Conservation (phyloP, 208 protist genomes). For the Angomonas deanei region DNA sequence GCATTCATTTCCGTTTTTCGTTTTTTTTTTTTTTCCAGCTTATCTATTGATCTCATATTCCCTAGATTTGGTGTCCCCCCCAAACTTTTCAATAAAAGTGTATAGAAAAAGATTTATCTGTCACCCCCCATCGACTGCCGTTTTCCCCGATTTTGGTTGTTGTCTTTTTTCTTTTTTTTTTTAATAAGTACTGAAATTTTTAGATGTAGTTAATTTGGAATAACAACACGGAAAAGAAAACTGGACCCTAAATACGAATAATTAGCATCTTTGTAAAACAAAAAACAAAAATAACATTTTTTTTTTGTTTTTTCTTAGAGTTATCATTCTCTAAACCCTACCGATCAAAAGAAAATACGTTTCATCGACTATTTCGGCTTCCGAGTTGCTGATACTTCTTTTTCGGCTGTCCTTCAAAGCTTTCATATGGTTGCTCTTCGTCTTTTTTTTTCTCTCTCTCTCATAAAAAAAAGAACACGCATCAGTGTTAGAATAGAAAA, state of each 20-base stretch:
- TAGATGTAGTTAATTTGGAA: background rate
- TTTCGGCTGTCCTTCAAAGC: too few relatives aligned
- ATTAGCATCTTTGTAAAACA: background rate
- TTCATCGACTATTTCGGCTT: background rate
- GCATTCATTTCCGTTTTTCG: background rate
- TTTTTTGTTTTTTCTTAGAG: constrained; percentile 1
- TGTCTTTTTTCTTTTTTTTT: constrained; percentile 6
- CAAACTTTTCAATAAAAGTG: background rate
- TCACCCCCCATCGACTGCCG: too few relatives aligned
- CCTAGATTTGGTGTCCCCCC: background rate
- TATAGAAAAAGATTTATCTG: too few relatives aligned
- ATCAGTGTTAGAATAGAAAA: too few relatives aligned
- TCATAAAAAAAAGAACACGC: background rate
- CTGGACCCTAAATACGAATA: too few relatives aligned
- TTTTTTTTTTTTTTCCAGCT: constrained; percentile 9
- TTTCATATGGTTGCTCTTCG: background rate
- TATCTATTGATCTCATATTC: background rate
- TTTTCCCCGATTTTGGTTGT: background rate
- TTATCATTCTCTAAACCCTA: background rate
- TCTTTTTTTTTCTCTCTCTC: background rate
- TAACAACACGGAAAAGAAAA: background rate
- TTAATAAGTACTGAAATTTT: background rate
- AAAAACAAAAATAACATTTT: constrained; percentile 1
- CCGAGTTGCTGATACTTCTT: too few relatives aligned
- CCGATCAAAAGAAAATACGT: background rate